Evolutionary conservation across 352 stramenopile genomes (phyloP).

Genomic region (Phytophthora fragariaefolia): DNA sequence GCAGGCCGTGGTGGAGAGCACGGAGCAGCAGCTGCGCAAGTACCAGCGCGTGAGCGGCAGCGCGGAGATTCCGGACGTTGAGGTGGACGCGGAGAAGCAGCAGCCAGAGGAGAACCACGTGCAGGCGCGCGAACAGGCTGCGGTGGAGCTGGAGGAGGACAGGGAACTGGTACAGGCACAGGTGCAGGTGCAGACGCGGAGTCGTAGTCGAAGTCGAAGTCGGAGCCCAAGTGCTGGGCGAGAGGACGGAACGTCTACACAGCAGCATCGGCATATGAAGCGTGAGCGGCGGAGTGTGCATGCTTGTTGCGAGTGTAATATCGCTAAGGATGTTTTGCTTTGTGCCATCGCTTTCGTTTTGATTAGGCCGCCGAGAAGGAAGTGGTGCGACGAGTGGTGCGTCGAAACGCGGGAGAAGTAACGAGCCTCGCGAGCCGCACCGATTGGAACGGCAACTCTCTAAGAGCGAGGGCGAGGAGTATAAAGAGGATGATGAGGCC

Average conservation of each 20-base stretch:
- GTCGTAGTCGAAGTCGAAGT: constrained; percentile 4
- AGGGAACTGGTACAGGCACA: no score
- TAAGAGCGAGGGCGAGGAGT: constrained; percentile 25
- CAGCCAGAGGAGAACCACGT: constrained; percentile 4
- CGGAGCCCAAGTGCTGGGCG: constrained; percentile 24
- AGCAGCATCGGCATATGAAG: constrained; percentile 26
- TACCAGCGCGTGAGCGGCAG: constrained; percentile 1
- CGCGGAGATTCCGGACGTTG: constrained; percentile 9
- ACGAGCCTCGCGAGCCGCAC: constrained; percentile 1
- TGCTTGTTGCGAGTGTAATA: no score
- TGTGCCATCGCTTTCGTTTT: background rate
- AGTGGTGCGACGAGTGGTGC: background rate
- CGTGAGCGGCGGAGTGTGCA: no score
- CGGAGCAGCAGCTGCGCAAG: constrained; percentile 45
- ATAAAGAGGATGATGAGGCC: constrained; percentile 17
- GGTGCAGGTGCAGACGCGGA: background rate
- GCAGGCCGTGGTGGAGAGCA: constrained; percentile 44
- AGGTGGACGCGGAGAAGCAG: constrained; percentile 5
- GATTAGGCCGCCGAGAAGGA: constrained; percentile 23
- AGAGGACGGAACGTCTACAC: constrained; percentile 27
- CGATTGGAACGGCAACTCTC: background rate
- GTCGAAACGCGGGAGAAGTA: constrained; percentile 19
- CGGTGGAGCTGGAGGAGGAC: background rate
- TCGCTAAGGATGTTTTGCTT: no score
- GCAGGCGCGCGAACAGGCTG: constrained; percentile 7